Base-by-base conservation (phyloP, 768 basidiomycete genomes). In the Boletus patriciae region DNA sequence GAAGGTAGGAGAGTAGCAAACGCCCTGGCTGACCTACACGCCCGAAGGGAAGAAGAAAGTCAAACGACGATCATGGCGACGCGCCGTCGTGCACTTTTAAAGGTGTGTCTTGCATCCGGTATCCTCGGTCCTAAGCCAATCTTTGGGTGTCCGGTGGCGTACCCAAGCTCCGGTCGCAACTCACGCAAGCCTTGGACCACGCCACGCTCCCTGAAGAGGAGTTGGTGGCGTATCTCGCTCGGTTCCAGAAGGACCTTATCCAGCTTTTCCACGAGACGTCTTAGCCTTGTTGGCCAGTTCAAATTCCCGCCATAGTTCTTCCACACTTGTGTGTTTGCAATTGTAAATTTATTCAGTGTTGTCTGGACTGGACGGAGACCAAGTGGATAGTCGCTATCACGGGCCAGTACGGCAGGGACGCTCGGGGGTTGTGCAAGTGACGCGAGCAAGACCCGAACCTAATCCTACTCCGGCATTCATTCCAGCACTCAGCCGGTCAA, bases 131-230 rank as follows among this genome's bases (percentile, higher is more conserved):
- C 25, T 29, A 6, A 46, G 42, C 45, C 36, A 27, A 50, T 25
- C 43, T 54, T 40, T 23, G 33, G 31, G 8, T 2, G n/a, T 31
- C 25, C 21, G 36, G 33, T 33, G 23, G n/a, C 15, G 19, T 54
- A 13, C 41, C 37, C n/a, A 64, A 92, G 89, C 80, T 92, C 40
- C 80, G 81, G 51, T 86, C 87, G 0, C 88, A 92, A 64, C 81
- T 94, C 16, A 81, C 74, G 1, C 90, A 94, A 72, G 87, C 85
- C 0, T 71, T 83, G 40, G 83, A 89, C 29, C 76, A 92, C 62
- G 90, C 91, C 18, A 78, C 85, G 3, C 79, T 94, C 31, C 89
- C 90, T 1, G 85, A 88, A 52, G 77, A 79, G 57, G 91, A 91
- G 45, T 74, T 93, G 1, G 68, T 83, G 18, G 73, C 75, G 4